phyloP scores from a whole-genome alignment of 768 basidiomycete species.

The Auriculariales sp. region DNA sequence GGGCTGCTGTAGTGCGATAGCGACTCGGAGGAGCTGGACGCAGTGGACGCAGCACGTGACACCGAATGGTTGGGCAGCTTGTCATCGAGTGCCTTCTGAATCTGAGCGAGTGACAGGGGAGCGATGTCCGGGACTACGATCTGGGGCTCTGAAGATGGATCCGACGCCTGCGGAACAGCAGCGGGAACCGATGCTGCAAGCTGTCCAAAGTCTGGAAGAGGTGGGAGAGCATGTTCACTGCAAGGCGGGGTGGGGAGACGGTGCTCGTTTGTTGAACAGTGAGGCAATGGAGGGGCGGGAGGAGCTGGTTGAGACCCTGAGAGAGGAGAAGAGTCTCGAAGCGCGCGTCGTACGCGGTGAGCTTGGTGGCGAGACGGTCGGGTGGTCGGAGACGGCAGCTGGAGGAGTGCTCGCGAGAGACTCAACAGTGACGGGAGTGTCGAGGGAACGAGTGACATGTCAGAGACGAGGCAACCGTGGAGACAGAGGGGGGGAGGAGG shows the following conservation, averaged over 20 bases:
- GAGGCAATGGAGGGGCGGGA: neutral
- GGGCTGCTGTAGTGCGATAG: neutral
- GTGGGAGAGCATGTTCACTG: neutral
- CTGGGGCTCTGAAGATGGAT: neutral
- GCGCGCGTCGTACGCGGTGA: too few species aligned
- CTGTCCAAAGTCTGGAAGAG: neutral
- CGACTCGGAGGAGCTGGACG: neutral
- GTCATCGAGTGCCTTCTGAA: neutral
- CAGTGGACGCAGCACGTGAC: neutral
- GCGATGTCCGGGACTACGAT: neutral
- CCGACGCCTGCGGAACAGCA: neutral
- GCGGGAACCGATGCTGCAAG: neutral
- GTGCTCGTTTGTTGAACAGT: neutral
- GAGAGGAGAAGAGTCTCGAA: constrained; percentile 1
- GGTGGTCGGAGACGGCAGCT: too few species aligned
- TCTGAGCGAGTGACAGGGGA: neutral
- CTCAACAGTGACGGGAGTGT: too few species aligned
- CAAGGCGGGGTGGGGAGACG: neutral
- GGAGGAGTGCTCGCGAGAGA: too few species aligned
- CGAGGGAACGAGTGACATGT: too few species aligned
- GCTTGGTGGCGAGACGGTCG: too few species aligned
- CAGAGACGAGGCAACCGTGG: too few species aligned
- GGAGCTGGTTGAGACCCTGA: neutral
- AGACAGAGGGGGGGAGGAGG: too few species aligned
- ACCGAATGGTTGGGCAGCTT: too few species aligned